Conservation (phyloP, 2,329 filamentous ascomycete species). For the Paecilomyces sp. region DNA sequence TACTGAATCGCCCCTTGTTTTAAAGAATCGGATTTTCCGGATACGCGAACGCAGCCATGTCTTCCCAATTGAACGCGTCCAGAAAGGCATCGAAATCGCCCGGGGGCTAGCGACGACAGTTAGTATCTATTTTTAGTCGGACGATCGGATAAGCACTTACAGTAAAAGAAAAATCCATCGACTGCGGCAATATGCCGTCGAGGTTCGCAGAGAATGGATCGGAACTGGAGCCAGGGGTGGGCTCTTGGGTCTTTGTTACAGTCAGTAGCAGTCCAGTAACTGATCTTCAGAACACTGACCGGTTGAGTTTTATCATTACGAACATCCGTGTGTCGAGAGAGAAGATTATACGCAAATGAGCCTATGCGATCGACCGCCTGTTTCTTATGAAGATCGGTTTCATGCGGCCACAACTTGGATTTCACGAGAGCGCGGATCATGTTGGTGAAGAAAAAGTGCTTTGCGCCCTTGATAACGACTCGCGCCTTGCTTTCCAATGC, state of each 20-base stretch:
- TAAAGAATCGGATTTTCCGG: not conserved
- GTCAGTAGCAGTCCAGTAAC: constrained; percentile 1
- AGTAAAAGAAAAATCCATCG: not conserved
- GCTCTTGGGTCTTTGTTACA: not conserved
- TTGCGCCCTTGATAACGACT: constrained; percentile 29
- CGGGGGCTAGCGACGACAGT: constrained; percentile 2
- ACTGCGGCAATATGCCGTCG: not conserved
- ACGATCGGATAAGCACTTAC: not conserved
- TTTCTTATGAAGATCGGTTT: constrained; percentile 26
- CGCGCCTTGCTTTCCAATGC: constrained; percentile 23
- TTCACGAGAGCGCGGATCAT: constrained; percentile 29
- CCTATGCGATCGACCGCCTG: constrained; percentile 28
- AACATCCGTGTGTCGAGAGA: constrained; percentile 20
- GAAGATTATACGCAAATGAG: constrained; percentile 26
- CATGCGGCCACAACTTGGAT: constrained; percentile 24
- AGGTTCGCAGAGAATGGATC: not conserved
- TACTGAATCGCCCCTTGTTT: not conserved
- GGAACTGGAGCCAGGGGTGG: not conserved
- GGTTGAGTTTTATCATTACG: not conserved
- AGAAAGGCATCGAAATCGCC: constrained; percentile 8
- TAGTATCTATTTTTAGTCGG: not conserved
- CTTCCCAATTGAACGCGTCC: constrained; percentile 9
- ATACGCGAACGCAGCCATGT: constrained; percentile 1
- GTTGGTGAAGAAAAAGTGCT: constrained; percentile 33
- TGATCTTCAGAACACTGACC: constrained; percentile 3